phyloP scores from a whole-genome alignment of 768 basidiomycete species.

The Mycena latifolia region DNA sequence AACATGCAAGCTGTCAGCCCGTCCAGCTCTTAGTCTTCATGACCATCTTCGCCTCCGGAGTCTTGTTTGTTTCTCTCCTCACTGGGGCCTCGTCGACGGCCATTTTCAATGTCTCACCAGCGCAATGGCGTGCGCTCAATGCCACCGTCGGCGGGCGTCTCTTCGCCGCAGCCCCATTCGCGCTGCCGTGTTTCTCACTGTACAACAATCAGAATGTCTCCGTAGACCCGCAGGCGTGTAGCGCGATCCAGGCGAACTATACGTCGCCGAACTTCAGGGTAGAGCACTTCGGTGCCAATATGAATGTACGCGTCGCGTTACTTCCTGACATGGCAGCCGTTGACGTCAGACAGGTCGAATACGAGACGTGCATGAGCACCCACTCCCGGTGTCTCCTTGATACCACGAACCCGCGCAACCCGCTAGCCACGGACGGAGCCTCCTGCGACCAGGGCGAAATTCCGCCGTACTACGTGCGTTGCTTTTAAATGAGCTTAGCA shows the following conservation, averaged over 20 bases:
- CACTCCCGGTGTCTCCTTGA: constrained; percentile 13
- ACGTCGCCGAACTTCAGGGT: constrained; percentile 11
- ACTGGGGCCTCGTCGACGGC: no score
- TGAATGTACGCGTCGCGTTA: constrained; percentile 10
- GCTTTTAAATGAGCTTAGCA: neutral
- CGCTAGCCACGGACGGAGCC: neutral
- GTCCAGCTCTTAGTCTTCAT: no score
- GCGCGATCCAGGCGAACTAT: constrained; percentile 15
- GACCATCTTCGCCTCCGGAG: no score
- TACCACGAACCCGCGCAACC: neutral
- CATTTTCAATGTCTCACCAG: no score
- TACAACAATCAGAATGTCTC: constrained; percentile 18
- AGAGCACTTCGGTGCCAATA: constrained; percentile 18
- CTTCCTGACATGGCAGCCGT: no score
- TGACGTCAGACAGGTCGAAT: constrained; percentile 5
- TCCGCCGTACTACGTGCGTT: constrained; percentile 24
- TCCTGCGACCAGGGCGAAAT: constrained; percentile 28
- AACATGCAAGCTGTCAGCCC: no score
- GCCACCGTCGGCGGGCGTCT: constrained; percentile 19
- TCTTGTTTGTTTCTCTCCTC: no score
- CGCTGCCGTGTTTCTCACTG: constrained; percentile 22
- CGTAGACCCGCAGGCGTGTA: constrained; percentile 6
- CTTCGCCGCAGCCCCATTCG: constrained; percentile 5
- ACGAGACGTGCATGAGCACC: constrained; percentile 13
- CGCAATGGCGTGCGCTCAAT: constrained; percentile 19